Evolutionary conservation across 495 filamentous ascomycete species (phyloP).

Genomic region (Cercophora sp.): DNA sequence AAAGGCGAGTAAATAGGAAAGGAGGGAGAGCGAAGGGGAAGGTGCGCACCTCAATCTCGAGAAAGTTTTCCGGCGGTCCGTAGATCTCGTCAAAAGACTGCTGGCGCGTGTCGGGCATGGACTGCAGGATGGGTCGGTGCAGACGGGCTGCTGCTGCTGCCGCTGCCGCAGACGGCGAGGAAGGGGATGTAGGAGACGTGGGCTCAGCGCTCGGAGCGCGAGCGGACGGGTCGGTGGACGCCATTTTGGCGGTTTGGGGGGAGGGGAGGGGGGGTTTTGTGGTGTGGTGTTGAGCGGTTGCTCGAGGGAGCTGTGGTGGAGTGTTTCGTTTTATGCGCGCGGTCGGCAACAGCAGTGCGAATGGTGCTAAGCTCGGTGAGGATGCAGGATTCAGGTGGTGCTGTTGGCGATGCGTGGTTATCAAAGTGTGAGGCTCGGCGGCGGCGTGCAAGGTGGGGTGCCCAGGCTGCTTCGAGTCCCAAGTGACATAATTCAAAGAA

Average conservation of each 20-base stretch:
- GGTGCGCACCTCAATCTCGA: slow-evolving; percentile 84
- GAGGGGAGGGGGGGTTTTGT: slow-evolving; percentile 8
- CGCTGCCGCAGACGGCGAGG: slow-evolving; percentile 26
- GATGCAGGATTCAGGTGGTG: no score
- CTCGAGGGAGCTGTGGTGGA: no score
- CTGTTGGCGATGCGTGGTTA: no score
- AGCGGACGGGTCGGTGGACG: slow-evolving; percentile 23
- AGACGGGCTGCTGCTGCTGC: slow-evolving; percentile 40
- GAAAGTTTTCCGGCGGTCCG: slow-evolving; percentile 95
- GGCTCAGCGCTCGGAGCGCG: slow-evolving; percentile 21
- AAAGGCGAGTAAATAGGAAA: no score
- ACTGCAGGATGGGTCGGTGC: slow-evolving; percentile 63
- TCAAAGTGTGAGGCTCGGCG: no score
- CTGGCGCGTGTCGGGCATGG: slow-evolving; percentile 77
- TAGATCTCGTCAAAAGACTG: slow-evolving; percentile 99
- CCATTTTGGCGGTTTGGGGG: slow-evolving; percentile 38
- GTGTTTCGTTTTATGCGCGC: neutral
- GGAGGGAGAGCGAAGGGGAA: neutral
- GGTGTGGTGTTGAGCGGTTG: neutral
- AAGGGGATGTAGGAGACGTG: slow-evolving; percentile 27
- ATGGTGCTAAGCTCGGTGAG: neutral
- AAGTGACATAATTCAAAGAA: no score
- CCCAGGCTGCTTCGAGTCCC: no score
- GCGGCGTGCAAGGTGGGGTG: no score
- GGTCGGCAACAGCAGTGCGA: no score